phyloP scores from a whole-genome alignment of 2,329 filamentous ascomycete genomes.

The Colletotrichum destructivum region DNA sequence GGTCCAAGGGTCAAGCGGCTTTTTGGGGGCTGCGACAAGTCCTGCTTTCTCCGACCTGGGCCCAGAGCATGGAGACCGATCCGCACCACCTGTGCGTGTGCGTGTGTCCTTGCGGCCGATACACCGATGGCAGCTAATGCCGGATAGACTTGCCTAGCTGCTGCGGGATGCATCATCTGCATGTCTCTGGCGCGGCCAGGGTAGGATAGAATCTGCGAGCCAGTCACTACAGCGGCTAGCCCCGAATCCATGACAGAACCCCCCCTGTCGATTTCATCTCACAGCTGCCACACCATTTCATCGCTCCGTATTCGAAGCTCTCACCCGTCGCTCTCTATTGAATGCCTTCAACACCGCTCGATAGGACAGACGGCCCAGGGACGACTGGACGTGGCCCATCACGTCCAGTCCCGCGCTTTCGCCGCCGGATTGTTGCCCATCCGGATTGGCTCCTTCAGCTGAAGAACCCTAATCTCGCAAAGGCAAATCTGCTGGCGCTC shows the following conservation, averaged over 20 bases:
- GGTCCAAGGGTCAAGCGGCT: conserved; percentile 7
- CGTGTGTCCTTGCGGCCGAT: conserved; percentile 38
- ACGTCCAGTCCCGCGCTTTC: neutral
- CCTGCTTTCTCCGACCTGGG: conserved; percentile 32
- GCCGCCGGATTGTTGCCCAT: conserved; percentile 10
- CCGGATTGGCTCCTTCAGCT: conserved; percentile 26
- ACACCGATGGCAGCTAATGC: conserved; percentile 42
- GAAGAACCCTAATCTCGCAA: conserved; percentile 35
- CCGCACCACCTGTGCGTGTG: conserved; percentile 34
- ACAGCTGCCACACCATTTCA: conserved; percentile 42
- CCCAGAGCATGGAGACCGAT: conserved; percentile 28
- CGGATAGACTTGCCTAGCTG: conserved; percentile 42
- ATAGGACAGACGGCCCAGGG: neutral
- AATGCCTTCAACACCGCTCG: conserved; percentile 10
- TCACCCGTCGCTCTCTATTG: conserved; percentile 14
- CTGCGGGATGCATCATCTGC: conserved; percentile 43
- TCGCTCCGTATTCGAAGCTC: conserved; percentile 30
- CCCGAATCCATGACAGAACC: conserved; percentile 38
- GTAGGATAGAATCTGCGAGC: conserved; percentile 40
- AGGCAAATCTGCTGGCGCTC: conserved; percentile 30
- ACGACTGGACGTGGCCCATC: neutral
- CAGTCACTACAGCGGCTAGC: conserved; percentile 41
- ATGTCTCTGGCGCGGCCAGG: conserved; percentile 38
- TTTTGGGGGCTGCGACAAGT: conserved; percentile 36
- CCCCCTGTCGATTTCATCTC: conserved; percentile 39